Evolutionary conservation across 495 filamentous ascomycete species (phyloP), one percentile per base, ranked within the genome.

Genomic region (Penicillium bialowiezense): DNA sequence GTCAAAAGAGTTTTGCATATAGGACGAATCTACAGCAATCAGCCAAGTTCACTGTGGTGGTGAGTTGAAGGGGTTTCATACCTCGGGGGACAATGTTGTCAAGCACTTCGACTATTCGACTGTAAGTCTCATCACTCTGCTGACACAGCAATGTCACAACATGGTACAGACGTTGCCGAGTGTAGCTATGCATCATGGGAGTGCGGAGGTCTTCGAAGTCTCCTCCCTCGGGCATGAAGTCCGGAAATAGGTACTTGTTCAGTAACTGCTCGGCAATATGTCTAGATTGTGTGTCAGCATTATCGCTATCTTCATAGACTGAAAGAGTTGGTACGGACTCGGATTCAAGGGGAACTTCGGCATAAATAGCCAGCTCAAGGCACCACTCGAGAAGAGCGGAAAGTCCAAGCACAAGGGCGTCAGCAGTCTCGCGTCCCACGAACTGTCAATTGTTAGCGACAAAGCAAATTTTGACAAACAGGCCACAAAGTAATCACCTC

Each of bases 191-290:
- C 44, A 75, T 74, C 17, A 82, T 55, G 57, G 81, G 72, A 68
- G 73, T 58, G 29, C 61, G 68, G 18, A 70, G 65, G 15, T 53
- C 53, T 10, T 61, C 53, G 1, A 44, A 38, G 2, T 55, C 48
- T 14, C 56, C 54, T 2, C 54, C 54, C 1, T 65, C 46, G 7
- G 58, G 48, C 2, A 79, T 71, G 18, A 85, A 65, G 7, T 77
- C 77, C 1, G 83, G 86, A 56, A 90, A 92, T 1, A 95, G 76
- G 54, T 88, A 86, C 34, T 73, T 80, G 50, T 70, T 76, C 55
- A 91, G 85, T 13, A 93, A 64, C 12, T 68, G 69, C 41, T 78
- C 76, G 14, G 79, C 75, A 34, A 90, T 73, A 5, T 32, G 45
- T 18, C 40, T 10, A 19, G 23, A 23, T 5, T 19, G 21, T 41